phyloP scores from a whole-genome alignment of 2,329 filamentous ascomycete genomes.

The Orbilia brochopaga region DNA sequence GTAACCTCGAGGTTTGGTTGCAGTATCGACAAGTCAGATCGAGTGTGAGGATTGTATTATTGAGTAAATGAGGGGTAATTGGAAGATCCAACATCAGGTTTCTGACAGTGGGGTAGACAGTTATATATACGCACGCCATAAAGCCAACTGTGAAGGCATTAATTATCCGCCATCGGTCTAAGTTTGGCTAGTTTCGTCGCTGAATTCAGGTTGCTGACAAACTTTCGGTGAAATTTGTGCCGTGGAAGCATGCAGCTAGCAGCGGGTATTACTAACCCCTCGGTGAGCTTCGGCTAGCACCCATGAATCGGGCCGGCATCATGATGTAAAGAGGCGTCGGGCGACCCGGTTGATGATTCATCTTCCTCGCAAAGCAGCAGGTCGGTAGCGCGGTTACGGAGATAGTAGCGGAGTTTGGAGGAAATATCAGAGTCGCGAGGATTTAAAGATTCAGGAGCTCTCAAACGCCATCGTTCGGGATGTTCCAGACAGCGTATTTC shows the following conservation, averaged over 20 bases:
- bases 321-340: background rate
- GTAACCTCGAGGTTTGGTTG: background rate
- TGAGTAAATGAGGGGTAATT: too few relatives aligned
- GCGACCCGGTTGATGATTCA: background rate
- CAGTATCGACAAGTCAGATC: background rate
- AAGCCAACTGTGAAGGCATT: background rate
- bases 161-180: background rate
- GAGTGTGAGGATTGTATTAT: background rate
- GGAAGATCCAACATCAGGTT: too few relatives aligned
- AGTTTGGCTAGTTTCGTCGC: background rate
- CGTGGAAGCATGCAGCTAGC: slow-evolving; percentile 39
- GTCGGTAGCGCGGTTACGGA: background rate
- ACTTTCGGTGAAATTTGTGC: slow-evolving; percentile 45
- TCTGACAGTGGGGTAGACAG: too few relatives aligned
- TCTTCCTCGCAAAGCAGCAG: too few relatives aligned
- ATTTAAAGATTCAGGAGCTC: background rate
- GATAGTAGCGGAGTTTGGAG: background rate
- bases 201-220: background rate
- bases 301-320: slow-evolving; percentile 2
- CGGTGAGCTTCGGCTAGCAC: background rate
- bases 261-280: slow-evolving; percentile 1
- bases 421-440: background rate
- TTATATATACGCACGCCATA: too few relatives aligned
- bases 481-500: too few relatives aligned
- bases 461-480: background rate